Base-by-base conservation (phyloP, 2,329 filamentous ascomycete species). In the Diaporthe citriasiana region DNA sequence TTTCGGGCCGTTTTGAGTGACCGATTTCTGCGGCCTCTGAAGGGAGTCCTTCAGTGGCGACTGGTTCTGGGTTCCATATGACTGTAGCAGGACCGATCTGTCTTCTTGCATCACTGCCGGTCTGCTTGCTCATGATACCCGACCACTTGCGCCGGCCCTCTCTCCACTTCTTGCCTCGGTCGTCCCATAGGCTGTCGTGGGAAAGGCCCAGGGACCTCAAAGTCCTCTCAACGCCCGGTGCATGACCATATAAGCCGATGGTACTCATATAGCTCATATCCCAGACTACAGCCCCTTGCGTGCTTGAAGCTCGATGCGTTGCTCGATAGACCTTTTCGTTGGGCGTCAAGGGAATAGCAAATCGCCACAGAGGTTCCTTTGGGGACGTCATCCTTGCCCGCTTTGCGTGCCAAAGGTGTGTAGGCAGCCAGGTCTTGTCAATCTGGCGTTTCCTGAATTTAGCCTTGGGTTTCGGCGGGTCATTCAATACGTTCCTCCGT, bases 181-280 rank as follows among this genome's bases (percentile, higher is more conserved):
- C 85, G 33, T 89, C 90, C 90, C 92, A 94, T 33, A 90, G 84
- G 22, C 88, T 86, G 19, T 90, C 87, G 27, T 90, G 87, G 1
- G 85, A 85, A 57, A 95, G 82, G 0, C 93, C 92, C 2, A 98
- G 78, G 7, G 87, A 87, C 78, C 86, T 90, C 45, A 98, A 81
- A 13, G 96, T 86, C 50, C 89, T 88, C 72, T 91, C 86, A 53
- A 71, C 59, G 45, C 70, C 92, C 40, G 85, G 82, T 53, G 90
- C 85, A 19, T 86, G 84, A 0, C 95, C 97, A 77, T 93, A 92
- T 4, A 98, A 81, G 19, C 92, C 89, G 77, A 98, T 93, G 1
- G 95, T 98, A 78, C 94, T 94, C 86, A 97, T 93, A 81, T 98
- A 99, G 81, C 95, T 98, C 86, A 91, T 94, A 83, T 99, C 97